Conservation (phyloP, 192 early-diverging fungal species). For the Mycoemilia scoparia region DNA sequence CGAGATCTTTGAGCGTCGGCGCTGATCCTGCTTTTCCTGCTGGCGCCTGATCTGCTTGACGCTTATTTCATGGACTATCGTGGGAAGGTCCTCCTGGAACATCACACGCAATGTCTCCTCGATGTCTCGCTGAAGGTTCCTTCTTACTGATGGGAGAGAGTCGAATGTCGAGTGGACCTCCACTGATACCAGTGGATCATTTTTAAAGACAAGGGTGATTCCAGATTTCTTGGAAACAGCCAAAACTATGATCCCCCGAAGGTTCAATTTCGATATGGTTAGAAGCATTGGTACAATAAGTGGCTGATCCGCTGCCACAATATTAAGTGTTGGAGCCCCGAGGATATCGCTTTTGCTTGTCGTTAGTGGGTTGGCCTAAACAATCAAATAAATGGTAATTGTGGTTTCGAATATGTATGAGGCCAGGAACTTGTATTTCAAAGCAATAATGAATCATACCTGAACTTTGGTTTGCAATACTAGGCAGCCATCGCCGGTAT, state of each 20-base stretch:
- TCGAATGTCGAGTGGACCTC: slow-evolving; percentile 97
- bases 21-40: slow-evolving; percentile 11
- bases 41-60: slow-evolving; percentile 22
- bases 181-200: slow-evolving; percentile 86
- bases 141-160: slow-evolving; percentile 65
- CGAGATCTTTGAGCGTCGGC: slow-evolving; percentile 7
- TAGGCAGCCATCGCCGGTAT: slow-evolving; percentile 83
- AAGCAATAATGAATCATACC: slow-evolving; percentile 24
- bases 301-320: slow-evolving; percentile 81
- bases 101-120: slow-evolving; percentile 72
- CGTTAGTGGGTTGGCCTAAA: slow-evolving; percentile 26
- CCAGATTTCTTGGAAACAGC: slow-evolving; percentile 89
- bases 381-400: background rate
- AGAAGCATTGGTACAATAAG: slow-evolving; percentile 92
- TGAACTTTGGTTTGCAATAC: slow-evolving; percentile 88
- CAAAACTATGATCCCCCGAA: slow-evolving; percentile 82
- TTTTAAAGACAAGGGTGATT: slow-evolving; percentile 92
- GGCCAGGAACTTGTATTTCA: background rate
- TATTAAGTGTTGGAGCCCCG: slow-evolving; percentile 41
- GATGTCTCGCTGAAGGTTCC: slow-evolving; percentile 79
- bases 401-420: background rate
- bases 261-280: slow-evolving; percentile 68
- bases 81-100: slow-evolving; percentile 86
- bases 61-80: slow-evolving; percentile 81
- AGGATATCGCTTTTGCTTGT: slow-evolving; percentile 32